Conservation (phyloP, 164 flowering plant genomes). For the Piper longum region DNA sequence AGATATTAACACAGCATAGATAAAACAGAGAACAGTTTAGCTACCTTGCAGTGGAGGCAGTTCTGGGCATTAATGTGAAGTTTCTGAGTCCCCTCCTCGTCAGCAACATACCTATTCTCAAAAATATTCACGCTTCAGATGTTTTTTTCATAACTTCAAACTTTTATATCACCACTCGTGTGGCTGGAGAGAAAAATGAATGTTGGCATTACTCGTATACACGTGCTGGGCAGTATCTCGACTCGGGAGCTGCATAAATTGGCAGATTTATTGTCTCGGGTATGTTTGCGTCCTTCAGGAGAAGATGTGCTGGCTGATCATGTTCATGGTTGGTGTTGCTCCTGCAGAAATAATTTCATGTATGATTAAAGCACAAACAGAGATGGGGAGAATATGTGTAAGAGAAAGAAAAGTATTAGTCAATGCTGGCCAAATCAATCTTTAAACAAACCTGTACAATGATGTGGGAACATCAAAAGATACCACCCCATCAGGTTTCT, state of each 20-base stretch:
- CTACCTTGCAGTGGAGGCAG: conserved; percentile 95
- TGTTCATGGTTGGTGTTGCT: conserved; percentile 97
- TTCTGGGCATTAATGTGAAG: conserved; percentile 94
- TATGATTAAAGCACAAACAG: background rate
- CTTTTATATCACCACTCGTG: background rate
- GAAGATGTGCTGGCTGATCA: conserved; percentile 91
- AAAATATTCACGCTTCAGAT: background rate
- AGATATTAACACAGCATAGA: background rate
- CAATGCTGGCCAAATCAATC: background rate
- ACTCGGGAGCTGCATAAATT: conserved; percentile 75
- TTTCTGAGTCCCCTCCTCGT: conserved; percentile 49
- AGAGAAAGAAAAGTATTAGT: background rate
- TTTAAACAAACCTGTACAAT: conserved; percentile 39
- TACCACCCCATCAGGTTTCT: conserved; percentile 77
- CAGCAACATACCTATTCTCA: conserved; percentile 44
- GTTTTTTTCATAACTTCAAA: background rate
- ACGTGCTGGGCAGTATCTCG: conserved; percentile 95
- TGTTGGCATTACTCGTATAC: conserved; percentile 69
- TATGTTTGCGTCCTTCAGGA: conserved; percentile 49
- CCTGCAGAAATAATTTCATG: conserved; percentile 20
- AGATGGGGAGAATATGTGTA: background rate
- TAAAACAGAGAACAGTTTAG: background rate
- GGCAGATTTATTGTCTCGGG: conserved; percentile 75
- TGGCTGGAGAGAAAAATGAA: conserved; percentile 5
- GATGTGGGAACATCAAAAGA: conserved; percentile 93